These are phyloP conservation scores for Gymnopilus junonius DNA, from an alignment of 768 basidiomycete genomes.

Conservation along the genomic window DNA sequence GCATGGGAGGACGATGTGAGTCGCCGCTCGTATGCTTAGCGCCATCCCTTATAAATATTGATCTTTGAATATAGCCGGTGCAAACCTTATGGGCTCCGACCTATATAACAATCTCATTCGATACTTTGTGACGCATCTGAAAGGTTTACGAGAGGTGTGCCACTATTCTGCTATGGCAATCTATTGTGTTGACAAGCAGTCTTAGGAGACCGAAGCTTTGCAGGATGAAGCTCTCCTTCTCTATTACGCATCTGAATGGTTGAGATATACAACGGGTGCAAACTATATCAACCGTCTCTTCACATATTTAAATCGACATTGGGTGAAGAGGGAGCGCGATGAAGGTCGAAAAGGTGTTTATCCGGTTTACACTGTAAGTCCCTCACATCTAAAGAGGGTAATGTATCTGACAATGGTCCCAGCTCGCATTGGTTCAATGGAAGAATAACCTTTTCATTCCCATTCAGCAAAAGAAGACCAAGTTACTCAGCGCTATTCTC, in stretches of 20 bases:
- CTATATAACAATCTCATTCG: constrained; percentile 93
- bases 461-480: constrained; percentile 80
- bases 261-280: constrained; percentile 94
- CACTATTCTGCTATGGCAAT: not conserved
- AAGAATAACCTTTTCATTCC: constrained; percentile 88
- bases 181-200: constrained; percentile 14
- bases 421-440: constrained; percentile 98
- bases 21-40: constrained; percentile 25
- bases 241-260: constrained; percentile 94
- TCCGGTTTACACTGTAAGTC: constrained; percentile 89
- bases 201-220: constrained; percentile 75
- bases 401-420: constrained; percentile 15
- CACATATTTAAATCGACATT: constrained; percentile 98
- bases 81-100: constrained; percentile 97
- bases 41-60: constrained; percentile 31
- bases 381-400: not conserved
- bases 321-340: constrained; percentile 98
- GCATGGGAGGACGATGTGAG: constrained; percentile 71
- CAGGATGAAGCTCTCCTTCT: constrained; percentile 88
- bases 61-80: constrained; percentile 65
- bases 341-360: constrained; percentile 96
- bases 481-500: constrained; percentile 86
- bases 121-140: constrained; percentile 88
- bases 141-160: constrained; percentile 56
- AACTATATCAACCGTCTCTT: constrained; percentile 98